phyloP scores from a whole-genome alignment of 306 rosid genomes.

The Calophaca sinica region DNA sequence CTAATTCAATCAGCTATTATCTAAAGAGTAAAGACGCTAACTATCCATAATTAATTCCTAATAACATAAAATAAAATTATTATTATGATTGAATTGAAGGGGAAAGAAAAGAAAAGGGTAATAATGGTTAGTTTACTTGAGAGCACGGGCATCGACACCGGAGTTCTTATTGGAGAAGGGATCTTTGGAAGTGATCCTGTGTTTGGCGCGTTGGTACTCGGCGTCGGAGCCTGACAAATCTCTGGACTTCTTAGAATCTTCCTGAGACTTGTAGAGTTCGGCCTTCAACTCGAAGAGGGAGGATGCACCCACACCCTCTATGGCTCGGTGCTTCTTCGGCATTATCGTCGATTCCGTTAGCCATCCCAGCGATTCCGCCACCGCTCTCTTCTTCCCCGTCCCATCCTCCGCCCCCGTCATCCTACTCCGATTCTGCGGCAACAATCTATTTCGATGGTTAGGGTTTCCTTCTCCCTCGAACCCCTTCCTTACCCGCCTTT shows the following conservation, averaged over 20 bases:
- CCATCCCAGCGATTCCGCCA: slow-evolving; percentile 93
- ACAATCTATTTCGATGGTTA: background rate
- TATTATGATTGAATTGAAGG: background rate
- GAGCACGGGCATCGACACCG: slow-evolving; percentile 87
- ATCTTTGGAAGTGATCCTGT: slow-evolving; percentile 55
- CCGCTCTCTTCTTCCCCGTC: slow-evolving; percentile 59
- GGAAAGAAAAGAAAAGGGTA: background rate
- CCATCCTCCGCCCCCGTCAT: slow-evolving; percentile 61
- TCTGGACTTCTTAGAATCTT: slow-evolving; percentile 76
- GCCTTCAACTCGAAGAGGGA: slow-evolving; percentile 92
- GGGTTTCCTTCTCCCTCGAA: slow-evolving; percentile 38
- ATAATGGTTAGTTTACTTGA: slow-evolving; percentile 53
- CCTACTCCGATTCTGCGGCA: background rate
- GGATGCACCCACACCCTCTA: slow-evolving; percentile 88
- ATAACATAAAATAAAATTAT: background rate
- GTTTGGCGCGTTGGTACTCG: slow-evolving; percentile 86
- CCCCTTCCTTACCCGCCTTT: background rate
- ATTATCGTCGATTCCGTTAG: slow-evolving; percentile 93
- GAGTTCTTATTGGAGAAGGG: slow-evolving; percentile 68
- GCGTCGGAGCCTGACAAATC: slow-evolving; percentile 66
- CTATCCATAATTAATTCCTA: background rate
- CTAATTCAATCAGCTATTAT: background rate
- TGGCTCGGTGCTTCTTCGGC: slow-evolving; percentile 94
- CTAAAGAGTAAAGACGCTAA: slow-evolving; percentile 5
- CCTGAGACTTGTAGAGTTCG: slow-evolving; percentile 86